phyloP scores from a whole-genome alignment of 2,329 filamentous ascomycete species.

The Exophiala bonariae region DNA sequence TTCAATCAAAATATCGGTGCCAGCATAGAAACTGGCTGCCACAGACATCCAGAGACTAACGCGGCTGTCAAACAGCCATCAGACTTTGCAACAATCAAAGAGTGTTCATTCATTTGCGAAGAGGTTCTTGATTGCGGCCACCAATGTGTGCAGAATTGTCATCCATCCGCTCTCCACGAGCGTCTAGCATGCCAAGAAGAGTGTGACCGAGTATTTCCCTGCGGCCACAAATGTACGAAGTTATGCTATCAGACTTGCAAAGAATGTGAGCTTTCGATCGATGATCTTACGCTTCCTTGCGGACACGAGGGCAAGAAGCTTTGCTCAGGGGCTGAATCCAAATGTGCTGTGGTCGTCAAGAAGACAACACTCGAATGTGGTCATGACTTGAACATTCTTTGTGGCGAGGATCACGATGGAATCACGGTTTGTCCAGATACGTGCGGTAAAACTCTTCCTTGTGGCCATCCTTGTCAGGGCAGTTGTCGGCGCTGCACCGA shows the following conservation, averaged over 20 bases:
- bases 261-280: constrained; percentile 12
- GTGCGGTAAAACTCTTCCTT: constrained; percentile 20
- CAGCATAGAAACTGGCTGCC: constrained; percentile 28
- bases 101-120: constrained; percentile 27
- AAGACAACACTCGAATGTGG: constrained; percentile 20
- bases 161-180: constrained; percentile 25
- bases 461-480: constrained; percentile 25
- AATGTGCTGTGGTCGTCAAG: constrained; percentile 17
- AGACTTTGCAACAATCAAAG: constrained; percentile 26
- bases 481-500: constrained; percentile 12
- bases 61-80: constrained; percentile 23
- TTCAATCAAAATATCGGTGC: constrained; percentile 28
- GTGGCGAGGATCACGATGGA: constrained; percentile 15
- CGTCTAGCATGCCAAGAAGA: constrained; percentile 22
- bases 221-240: constrained; percentile 24
- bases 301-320: constrained; percentile 22
- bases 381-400: constrained; percentile 21
- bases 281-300: constrained; percentile 20
- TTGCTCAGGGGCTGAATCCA: constrained; percentile 21
- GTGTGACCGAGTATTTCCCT: constrained; percentile 22
- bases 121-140: constrained; percentile 30
- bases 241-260: constrained; percentile 26
- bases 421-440: constrained; percentile 9
- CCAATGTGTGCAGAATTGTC: constrained; percentile 23
- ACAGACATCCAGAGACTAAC: constrained; percentile 24